Evolutionary conservation across 208 protist genomes (phyloP).

Genomic region (Trypanosoma conorhini): DNA sequence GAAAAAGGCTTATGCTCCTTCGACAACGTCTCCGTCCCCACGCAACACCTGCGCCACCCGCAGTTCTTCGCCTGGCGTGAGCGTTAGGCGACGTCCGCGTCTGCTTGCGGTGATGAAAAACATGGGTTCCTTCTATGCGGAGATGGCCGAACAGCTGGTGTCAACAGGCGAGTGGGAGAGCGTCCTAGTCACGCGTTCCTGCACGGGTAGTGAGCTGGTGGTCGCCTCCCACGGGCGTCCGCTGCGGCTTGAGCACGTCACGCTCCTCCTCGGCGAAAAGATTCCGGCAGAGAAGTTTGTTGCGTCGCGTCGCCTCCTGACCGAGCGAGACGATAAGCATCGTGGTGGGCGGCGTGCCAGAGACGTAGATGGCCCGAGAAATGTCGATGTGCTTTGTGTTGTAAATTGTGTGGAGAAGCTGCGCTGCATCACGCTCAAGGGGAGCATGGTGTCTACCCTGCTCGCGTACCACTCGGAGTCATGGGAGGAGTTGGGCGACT

Average conservation of each 20-base stretch:
- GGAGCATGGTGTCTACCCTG: conserved; percentile 77
- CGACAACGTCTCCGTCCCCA: not conserved
- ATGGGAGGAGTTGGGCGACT: conserved; percentile 52
- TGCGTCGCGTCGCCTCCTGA: conserved; percentile 31
- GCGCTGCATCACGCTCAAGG: conserved; percentile 76
- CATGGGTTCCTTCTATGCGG: conserved; percentile 75
- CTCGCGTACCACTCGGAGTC: conserved; percentile 57
- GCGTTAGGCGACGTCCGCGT: not conserved
- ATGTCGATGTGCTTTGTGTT: conserved; percentile 37
- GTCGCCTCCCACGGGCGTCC: conserved; percentile 32
- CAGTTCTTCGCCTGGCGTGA: not conserved
- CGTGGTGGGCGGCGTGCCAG: not conserved
- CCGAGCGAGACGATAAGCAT: not conserved
- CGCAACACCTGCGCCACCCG: not conserved
- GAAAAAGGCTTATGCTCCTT: not conserved
- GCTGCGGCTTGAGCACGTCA: conserved; percentile 45
- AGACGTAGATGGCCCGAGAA: not conserved
- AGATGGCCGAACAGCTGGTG: conserved; percentile 66
- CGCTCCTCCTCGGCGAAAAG: conserved; percentile 73
- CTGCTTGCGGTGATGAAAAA: conserved; percentile 41
- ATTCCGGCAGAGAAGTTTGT: conserved; percentile 57
- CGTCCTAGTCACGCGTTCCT: conserved; percentile 24
- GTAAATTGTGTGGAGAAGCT: conserved; percentile 73
- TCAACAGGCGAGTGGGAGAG: conserved; percentile 53
- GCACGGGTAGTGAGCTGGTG: conserved; percentile 30